Conservation (phyloP, 129 eudicot genomes). For the Lonicera japonica region DNA sequence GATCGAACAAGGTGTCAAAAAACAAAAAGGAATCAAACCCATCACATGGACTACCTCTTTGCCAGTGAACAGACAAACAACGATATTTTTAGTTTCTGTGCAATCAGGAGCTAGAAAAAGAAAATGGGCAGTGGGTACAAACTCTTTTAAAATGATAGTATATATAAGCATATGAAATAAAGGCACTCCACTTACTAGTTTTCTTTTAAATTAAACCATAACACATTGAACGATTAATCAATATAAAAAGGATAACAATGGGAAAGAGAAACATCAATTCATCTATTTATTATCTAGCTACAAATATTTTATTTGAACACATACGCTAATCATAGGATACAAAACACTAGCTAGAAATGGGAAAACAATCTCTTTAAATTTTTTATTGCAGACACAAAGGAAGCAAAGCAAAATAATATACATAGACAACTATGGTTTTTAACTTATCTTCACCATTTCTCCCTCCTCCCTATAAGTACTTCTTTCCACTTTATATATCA, state of each 20-base stretch:
- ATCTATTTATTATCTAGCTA: neutral
- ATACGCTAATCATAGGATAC: neutral
- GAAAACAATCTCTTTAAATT: slow-evolving; percentile 9
- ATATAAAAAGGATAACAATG: neutral
- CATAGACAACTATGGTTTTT: slow-evolving; percentile 5
- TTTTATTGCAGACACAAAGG: slow-evolving; percentile 17
- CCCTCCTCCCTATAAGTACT: neutral
- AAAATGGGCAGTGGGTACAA: neutral
- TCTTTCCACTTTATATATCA: neutral
- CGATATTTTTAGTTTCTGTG: neutral
- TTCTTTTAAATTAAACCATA: neutral
- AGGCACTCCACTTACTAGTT: neutral
- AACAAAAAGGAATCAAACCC: neutral
- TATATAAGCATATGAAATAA: neutral
- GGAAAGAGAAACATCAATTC: neutral
- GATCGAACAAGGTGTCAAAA: neutral
- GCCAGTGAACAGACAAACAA: neutral
- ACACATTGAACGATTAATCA: neutral
- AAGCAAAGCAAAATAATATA: slow-evolving; percentile 13
- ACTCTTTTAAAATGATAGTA: too few species aligned
- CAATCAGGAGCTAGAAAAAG: neutral
- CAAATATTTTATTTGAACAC: neutral
- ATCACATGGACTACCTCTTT: neutral
- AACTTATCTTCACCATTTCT: neutral
- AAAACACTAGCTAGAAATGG: neutral